Evolutionary conservation across 169 alveolate genomes (phyloP).

Genomic region (Eimeria necatrix): DNA sequence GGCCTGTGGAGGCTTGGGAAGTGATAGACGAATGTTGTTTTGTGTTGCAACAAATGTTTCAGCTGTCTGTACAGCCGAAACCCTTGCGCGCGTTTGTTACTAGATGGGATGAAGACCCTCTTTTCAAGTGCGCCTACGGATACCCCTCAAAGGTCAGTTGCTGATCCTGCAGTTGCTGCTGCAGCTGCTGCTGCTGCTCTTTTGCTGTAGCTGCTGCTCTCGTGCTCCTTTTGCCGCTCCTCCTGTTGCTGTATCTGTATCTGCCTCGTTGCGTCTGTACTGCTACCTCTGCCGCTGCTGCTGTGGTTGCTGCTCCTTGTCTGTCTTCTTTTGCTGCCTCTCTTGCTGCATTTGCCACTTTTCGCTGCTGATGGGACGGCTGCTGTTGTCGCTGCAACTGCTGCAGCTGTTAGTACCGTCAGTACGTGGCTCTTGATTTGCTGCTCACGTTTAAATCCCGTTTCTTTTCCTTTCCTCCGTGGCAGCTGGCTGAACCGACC

Average conservation of each 20-base stretch:
- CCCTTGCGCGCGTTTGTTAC: conserved; percentile 70
- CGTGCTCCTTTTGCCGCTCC: too few relatives aligned
- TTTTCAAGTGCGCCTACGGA: conserved; percentile 73
- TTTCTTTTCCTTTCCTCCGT: too few relatives aligned
- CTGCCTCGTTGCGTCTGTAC: background rate
- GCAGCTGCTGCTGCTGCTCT: conserved; percentile 2
- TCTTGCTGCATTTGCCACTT: background rate
- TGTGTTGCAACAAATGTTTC: conserved; percentile 68
- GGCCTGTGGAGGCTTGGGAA: conserved; percentile 60
- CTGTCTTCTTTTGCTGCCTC: background rate
- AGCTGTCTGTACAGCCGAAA: conserved; percentile 48
- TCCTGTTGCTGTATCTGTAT: background rate
- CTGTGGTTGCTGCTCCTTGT: too few relatives aligned
- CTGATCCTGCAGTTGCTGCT: background rate
- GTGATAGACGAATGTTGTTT: conserved; percentile 73
- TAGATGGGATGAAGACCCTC: conserved; percentile 80
- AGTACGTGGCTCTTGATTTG: conserved; percentile 15
- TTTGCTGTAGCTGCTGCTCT: background rate
- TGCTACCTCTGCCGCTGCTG: background rate
- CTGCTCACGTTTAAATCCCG: background rate
- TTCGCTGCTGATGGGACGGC: background rate
- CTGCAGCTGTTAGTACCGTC: background rate
- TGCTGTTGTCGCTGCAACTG: background rate
- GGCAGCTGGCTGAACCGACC: too few relatives aligned
- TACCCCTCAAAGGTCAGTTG: conserved; percentile 67